phyloP scores from a whole-genome alignment of 2,329 filamentous ascomycete species.

The Hirsutella minnesotensis region DNA sequence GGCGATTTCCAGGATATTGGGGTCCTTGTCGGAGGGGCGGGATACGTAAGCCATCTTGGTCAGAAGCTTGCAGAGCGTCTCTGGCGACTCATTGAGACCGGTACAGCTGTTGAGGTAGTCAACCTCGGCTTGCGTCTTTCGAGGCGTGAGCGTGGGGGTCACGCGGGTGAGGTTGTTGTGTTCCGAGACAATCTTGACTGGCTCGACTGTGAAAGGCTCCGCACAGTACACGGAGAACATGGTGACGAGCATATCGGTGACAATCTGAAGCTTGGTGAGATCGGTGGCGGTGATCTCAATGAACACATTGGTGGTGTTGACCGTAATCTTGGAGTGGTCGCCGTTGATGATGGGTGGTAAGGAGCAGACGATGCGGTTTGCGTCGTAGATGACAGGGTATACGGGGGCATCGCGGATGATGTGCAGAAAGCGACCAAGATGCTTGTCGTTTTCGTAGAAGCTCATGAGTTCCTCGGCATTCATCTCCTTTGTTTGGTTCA shows the following conservation, averaged over 20 bases:
- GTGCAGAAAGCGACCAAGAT: conserved; percentile 79
- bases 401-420: conserved; percentile 90
- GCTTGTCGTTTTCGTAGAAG: conserved; percentile 91
- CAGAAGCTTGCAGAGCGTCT: conserved; percentile 67
- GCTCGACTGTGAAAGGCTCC: conserved; percentile 86
- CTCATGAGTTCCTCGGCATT: conserved; percentile 79
- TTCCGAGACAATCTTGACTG: conserved; percentile 80
- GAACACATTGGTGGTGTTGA: conserved; percentile 86
- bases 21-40: conserved; percentile 56
- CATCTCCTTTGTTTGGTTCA: conserved; percentile 89
- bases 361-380: conserved; percentile 77
- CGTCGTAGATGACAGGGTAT: conserved; percentile 92
- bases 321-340: conserved; percentile 89
- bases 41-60: conserved; percentile 84
- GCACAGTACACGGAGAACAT: conserved; percentile 94
- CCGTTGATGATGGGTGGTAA: conserved; percentile 97
- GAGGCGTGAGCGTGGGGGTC: conserved; percentile 69
- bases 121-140: conserved; percentile 69
- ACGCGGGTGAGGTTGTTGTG: conserved; percentile 79
- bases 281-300: conserved; percentile 96
- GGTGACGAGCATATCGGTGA: conserved; percentile 86
- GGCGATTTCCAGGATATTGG: conserved; percentile 65
- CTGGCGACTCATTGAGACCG: conserved; percentile 63
- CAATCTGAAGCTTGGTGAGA: conserved; percentile 90
- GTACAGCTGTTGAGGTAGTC: conserved; percentile 92